Conservation (phyloP, 768 basidiomycete species). For the Mycena belliarum region DNA sequence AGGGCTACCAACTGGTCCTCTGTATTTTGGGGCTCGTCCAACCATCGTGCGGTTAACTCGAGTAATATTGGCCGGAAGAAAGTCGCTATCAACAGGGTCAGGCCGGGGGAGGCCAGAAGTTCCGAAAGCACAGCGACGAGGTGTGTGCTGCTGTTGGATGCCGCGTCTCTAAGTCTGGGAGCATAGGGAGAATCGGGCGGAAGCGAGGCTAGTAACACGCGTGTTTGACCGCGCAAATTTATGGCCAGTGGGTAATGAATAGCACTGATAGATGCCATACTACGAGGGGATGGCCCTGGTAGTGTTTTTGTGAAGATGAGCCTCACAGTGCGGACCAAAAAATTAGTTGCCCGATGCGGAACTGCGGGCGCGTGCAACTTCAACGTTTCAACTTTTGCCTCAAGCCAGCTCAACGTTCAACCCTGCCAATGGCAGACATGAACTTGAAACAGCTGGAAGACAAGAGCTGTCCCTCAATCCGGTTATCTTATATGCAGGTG, state of each 20-base stretch:
- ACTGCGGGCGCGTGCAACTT: no score
- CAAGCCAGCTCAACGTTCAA: no score
- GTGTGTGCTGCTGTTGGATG: constrained; percentile 38
- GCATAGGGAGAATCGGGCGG: constrained; percentile 42
- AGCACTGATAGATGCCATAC: constrained; percentile 13
- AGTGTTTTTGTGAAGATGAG: neutral
- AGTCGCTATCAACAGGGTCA: constrained; percentile 62
- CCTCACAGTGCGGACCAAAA: no score
- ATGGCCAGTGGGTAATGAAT: constrained; percentile 61
- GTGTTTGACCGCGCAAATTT: constrained; percentile 57
- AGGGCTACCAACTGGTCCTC: constrained; percentile 60
- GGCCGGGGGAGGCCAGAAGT: constrained; percentile 54
- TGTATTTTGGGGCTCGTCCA: constrained; percentile 50
- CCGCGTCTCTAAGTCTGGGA: constrained; percentile 33
- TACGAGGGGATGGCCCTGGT: neutral
- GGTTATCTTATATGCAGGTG: no score
- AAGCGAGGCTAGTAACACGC: constrained; percentile 43
- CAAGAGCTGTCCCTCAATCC: no score
- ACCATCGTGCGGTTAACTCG: constrained; percentile 83
- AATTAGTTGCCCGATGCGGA: no score
- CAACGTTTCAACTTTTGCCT: no score
- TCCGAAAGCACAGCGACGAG: constrained; percentile 37
- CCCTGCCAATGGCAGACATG: no score
- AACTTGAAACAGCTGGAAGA: no score
- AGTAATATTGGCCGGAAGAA: constrained; percentile 74